Evolutionary conservation across 768 basidiomycete species (phyloP).

Genomic region (Xanthoconium stramineum): DNA sequence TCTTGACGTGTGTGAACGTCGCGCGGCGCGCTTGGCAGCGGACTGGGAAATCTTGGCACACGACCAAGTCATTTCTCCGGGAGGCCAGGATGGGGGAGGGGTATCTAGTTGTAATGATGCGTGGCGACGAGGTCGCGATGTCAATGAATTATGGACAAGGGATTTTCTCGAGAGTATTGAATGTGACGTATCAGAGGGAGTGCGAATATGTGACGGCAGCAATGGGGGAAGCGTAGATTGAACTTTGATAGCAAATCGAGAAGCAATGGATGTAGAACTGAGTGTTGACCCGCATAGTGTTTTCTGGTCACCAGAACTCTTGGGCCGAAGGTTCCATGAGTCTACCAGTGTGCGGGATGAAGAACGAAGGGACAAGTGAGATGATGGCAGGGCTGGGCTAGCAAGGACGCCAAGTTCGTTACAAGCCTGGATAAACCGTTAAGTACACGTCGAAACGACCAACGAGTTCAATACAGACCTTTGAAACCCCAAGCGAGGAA

Average conservation of each 20-base stretch:
- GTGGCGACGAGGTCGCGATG: conserved; percentile 10
- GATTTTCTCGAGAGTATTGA: conserved; percentile 4
- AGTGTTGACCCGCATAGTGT: conserved; percentile 17
- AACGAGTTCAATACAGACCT: conserved; percentile 11
- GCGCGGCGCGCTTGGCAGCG: conserved; percentile 24
- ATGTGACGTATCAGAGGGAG: conserved; percentile 7
- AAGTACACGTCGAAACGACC: neutral
- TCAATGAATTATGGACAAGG: conserved; percentile 5
- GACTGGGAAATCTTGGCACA: conserved; percentile 33
- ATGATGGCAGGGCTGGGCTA: neutral
- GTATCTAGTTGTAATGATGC: conserved; percentile 6
- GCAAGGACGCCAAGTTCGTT: conserved; percentile 22
- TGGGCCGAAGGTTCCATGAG: neutral
- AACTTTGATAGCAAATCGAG: conserved; percentile 12
- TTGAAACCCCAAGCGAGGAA: conserved; percentile 8
- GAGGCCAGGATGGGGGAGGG: neutral
- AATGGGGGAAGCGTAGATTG: conserved; percentile 4
- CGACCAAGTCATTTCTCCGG: conserved; percentile 24
- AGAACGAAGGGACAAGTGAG: conserved; percentile 17
- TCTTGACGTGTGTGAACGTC: conserved; percentile 17
- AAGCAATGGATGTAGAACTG: conserved; percentile 21
- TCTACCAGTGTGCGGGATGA: conserved; percentile 27
- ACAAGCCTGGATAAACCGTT: conserved; percentile 12
- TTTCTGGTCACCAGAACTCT: conserved; percentile 15
- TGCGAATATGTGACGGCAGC: conserved; percentile 2